These are phyloP conservation scores for Ascochyta koolunga DNA, from an alignment of 2,329 filamentous ascomycete genomes.

Conservation along the genomic window DNA sequence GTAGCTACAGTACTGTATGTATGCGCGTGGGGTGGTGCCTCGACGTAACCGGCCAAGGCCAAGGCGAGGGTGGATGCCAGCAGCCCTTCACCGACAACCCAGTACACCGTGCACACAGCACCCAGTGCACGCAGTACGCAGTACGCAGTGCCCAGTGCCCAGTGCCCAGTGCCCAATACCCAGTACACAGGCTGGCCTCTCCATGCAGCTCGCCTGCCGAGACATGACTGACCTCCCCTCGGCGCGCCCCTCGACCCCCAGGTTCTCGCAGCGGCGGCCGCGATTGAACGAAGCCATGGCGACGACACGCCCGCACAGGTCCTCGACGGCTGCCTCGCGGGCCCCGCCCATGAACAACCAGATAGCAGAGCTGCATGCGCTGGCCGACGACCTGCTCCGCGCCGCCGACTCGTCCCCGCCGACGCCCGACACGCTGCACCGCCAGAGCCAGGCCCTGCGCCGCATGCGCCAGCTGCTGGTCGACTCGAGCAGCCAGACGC, in stretches of 20 bases:
- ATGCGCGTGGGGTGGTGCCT: neutral
- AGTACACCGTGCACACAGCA: neutral
- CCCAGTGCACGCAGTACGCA: too few species aligned
- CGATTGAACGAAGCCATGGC: constrained; percentile 39
- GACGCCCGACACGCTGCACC: constrained; percentile 41
- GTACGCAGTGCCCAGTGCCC: too few species aligned
- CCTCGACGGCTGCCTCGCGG: constrained; percentile 47
- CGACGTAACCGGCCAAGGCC: neutral
- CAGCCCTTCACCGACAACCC: neutral
- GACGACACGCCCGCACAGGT: constrained; percentile 44
- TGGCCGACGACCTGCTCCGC: constrained; percentile 44
- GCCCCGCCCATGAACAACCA: constrained; percentile 61
- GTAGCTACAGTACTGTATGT: too few species aligned
- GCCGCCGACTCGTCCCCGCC: constrained; percentile 39
- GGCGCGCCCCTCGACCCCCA: constrained; percentile 29
- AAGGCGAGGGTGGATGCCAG: neutral
- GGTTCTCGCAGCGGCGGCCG: constrained; percentile 34
- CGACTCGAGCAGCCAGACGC: constrained; percentile 56
- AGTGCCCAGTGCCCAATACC: too few species aligned
- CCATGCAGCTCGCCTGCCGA: constrained; percentile 18
- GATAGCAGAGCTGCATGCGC: constrained; percentile 47
- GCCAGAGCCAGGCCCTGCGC: constrained; percentile 61
- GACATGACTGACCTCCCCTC: constrained; percentile 37
- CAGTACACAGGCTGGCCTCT: neutral
- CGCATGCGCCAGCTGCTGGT: constrained; percentile 70